Evolutionary conservation across 2,329 filamentous ascomycete genomes (phyloP).

Genomic region (Elsinoe australis): DNA sequence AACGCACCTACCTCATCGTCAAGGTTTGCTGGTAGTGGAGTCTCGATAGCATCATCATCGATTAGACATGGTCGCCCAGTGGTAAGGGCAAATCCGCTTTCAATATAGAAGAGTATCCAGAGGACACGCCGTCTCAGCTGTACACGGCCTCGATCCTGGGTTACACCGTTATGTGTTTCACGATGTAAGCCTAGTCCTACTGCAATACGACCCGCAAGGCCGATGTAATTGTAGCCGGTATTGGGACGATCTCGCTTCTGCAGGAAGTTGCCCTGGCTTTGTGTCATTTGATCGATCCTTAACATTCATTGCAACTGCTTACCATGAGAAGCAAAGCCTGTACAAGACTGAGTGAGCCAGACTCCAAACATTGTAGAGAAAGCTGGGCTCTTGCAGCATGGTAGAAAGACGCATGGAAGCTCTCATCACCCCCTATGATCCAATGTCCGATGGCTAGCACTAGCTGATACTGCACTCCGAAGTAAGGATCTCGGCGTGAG

Average conservation of each 20-base stretch:
- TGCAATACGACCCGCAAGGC: conserved; percentile 43
- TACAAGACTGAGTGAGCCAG: conserved; percentile 43
- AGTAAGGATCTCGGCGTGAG: conserved; percentile 37
- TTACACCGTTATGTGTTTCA: conserved; percentile 44
- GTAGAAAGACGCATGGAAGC: conserved; percentile 37
- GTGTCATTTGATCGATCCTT: not conserved
- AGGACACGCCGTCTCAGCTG: conserved; percentile 31
- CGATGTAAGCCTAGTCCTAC: conserved; percentile 45
- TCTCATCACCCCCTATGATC: conserved; percentile 37
- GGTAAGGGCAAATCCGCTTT: conserved; percentile 44
- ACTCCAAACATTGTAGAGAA: conserved; percentile 42
- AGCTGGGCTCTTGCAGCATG: conserved; percentile 41
- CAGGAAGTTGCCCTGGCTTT: conserved; percentile 33
- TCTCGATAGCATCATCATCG: conserved; percentile 40
- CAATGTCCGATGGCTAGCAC: conserved; percentile 39
- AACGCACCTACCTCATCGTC: conserved; percentile 35
- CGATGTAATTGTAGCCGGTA: conserved; percentile 44
- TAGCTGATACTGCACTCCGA: conserved; percentile 39
- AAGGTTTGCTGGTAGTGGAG: conserved; percentile 38
- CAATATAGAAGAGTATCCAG: conserved; percentile 39
- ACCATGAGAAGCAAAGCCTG: conserved; percentile 42
- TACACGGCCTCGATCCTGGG: conserved; percentile 34
- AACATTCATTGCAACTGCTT: conserved; percentile 20
- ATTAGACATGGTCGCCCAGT: conserved; percentile 43
- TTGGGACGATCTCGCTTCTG: conserved; percentile 47